phyloP scores from a whole-genome alignment of 179 eudicot genomes.

The Amaranthus tricolor region DNA sequence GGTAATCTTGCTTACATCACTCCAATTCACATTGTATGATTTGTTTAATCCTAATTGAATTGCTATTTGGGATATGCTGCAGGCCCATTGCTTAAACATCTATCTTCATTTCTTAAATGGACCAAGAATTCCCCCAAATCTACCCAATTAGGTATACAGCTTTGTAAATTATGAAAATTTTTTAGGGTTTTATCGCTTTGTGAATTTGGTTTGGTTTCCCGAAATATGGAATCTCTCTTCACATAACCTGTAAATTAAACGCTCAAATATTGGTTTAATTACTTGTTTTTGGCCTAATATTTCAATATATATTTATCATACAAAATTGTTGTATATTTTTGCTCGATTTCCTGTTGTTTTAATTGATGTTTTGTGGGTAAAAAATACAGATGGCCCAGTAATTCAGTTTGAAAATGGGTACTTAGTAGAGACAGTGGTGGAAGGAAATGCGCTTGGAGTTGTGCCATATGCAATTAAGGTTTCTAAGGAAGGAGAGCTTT shows the following conservation, averaged over 20 bases:
- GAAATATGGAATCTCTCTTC: neutral
- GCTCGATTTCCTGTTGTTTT: neutral
- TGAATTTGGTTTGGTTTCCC: neutral
- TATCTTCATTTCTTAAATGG: constrained; percentile 67
- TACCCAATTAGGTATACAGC: constrained; percentile 53
- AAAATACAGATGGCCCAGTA: constrained; percentile 62
- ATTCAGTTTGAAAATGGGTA: constrained; percentile 87
- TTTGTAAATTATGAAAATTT: neutral
- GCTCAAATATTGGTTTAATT: neutral
- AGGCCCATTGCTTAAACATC: constrained; percentile 64
- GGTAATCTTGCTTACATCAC: constrained; percentile 20
- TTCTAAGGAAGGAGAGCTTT: constrained; percentile 89
- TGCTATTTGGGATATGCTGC: constrained; percentile 16
- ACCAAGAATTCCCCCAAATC: constrained; percentile 57
- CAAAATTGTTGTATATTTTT: neutral
- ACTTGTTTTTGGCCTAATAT: neutral
- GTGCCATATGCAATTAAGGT: constrained; percentile 76
- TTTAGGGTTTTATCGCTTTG: neutral
- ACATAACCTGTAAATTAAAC: too few relatives aligned
- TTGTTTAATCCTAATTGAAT: neutral
- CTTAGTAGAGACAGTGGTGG: constrained; percentile 89
- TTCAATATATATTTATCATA: neutral
- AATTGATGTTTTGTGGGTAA: neutral
- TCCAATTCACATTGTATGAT: neutral
- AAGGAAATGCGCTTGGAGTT: constrained; percentile 89